Base-by-base conservation (phyloP, 805 yeast genomes). In the Cyberlindnera bimundalis region DNA sequence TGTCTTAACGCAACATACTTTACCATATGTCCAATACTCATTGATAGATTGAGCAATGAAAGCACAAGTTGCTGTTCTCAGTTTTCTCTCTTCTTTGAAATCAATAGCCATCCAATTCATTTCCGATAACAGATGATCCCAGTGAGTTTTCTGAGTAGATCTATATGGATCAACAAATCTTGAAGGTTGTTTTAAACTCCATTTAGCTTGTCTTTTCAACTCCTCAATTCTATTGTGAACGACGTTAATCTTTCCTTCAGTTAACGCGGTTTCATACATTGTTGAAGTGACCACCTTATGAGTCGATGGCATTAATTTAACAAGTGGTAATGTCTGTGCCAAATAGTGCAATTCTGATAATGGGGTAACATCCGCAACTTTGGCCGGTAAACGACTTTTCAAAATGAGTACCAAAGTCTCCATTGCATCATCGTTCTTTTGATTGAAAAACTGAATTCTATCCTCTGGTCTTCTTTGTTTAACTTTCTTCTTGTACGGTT, bases 181-280 rank as follows among this genome's bases (percentile, higher is more conserved):
- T 38, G 74, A 68, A 0, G 95, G 96, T 59, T 93, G 99, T 39
- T 95, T 72, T 39, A 93, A 67, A 17, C 96, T 82, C 98, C 99
- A 93, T 53, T 85, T 80, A 2, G 86, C 84, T 43, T 83, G 82
- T 34, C 95, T 70, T 59, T 88, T 87, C 47, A 93, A 70, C 59
- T 91, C 98, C 56, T 91, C 98, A 34, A 93, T 90, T 46, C 98
- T 71, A 2, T 95, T 84, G 53, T 88, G 84, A 15, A 88, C 79
- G 10, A 89, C 96, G 0, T 95, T 86, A 3, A 91, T 80, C 58
- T 90, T 84, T 4, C 96, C 96, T 58, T 93, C 99, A 12, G 87
- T 75, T 25, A 90, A 66, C 0, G 96, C 86, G 53, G 84, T 76
- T 56, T 88, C 95, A 63, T 78, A 93, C 42, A 85, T 78, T 37